phyloP scores from a whole-genome alignment of 306 rosid genomes.

The Urtica urens region DNA sequence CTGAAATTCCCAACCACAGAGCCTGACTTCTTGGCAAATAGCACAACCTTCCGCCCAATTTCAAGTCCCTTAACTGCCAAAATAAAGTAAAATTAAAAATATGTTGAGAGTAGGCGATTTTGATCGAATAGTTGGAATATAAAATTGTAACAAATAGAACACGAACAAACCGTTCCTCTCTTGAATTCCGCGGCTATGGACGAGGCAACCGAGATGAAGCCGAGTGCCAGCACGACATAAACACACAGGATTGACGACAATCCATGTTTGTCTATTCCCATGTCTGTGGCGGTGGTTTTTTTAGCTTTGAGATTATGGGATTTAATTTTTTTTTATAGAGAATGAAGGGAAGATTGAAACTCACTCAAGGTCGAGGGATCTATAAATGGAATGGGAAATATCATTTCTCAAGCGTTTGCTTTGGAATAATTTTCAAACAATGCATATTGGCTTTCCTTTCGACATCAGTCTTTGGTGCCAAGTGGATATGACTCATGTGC shows the following conservation, averaged over 20 bases:
- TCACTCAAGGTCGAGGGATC: constrained; percentile 39
- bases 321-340: constrained; percentile 4
- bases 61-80: constrained; percentile 51
- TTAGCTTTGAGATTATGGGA: constrained; percentile 10
- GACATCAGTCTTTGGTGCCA: too few species aligned
- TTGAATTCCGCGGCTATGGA: constrained; percentile 58
- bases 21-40: constrained; percentile 62
- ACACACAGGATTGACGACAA: constrained; percentile 20
- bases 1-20: constrained; percentile 56
- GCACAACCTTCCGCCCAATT: constrained; percentile 51
- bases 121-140: neutral
- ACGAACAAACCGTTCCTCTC: constrained; percentile 44
- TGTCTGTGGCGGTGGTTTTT: constrained; percentile 5
- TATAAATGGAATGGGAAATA: too few species aligned
- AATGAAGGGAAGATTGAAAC: constrained; percentile 20
- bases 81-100: constrained; percentile 4
- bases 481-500: too few species aligned
- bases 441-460: too few species aligned
- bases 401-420: too few species aligned
- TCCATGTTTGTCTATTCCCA: constrained; percentile 42
- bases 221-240: constrained; percentile 32
- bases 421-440: too few species aligned
- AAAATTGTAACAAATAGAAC: neutral
- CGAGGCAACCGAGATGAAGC: constrained; percentile 43
- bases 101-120: neutral